Percentiles rank a stretch among this genome's conserved stretches.
Evolutionary conservation across 768 basidiomycete species (phyloP).

Genomic region (Boletus sensibilis): DNA sequence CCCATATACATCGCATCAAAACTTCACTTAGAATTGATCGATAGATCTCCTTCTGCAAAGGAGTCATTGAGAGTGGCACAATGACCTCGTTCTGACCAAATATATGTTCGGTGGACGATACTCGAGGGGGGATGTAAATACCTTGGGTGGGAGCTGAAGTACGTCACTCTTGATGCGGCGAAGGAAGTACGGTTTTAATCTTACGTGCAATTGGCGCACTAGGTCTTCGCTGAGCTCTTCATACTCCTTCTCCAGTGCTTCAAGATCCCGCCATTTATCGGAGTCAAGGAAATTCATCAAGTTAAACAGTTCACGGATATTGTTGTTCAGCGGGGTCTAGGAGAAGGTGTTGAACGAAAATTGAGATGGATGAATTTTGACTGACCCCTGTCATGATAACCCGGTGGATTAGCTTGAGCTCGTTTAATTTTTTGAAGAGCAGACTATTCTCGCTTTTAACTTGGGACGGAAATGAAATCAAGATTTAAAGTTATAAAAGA

Average conservation of each 20-base stretch:
- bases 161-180: constrained; percentile 94
- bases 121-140: constrained; percentile 27
- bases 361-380: neutral
- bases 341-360: neutral
- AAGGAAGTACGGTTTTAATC: constrained; percentile 86
- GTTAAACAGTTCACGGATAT: constrained; percentile 94
- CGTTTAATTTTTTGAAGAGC: constrained; percentile 79
- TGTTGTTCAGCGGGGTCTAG: constrained; percentile 94
- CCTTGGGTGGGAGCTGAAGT: constrained; percentile 88
- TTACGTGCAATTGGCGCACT: constrained; percentile 73
- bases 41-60: constrained; percentile 86
- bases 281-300: constrained; percentile 95
- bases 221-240: constrained; percentile 77
- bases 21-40: constrained; percentile 73
- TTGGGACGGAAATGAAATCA: constrained; percentile 32
- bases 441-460: constrained; percentile 82
- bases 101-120: constrained; percentile 1
- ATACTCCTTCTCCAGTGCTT: constrained; percentile 69
- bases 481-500: neutral
- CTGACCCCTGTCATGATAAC: constrained; percentile 87
- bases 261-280: constrained; percentile 70
- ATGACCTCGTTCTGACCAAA: constrained; percentile 77
- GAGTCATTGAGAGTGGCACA: constrained; percentile 85
- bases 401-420: constrained; percentile 74
- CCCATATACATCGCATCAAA: constrained; percentile 11